Evolutionary conservation across 2,329 filamentous ascomycete species (phyloP), one percentile per base, ranked within the genome.

Genomic region (Sporothrix brunneoviolacea): DNA sequence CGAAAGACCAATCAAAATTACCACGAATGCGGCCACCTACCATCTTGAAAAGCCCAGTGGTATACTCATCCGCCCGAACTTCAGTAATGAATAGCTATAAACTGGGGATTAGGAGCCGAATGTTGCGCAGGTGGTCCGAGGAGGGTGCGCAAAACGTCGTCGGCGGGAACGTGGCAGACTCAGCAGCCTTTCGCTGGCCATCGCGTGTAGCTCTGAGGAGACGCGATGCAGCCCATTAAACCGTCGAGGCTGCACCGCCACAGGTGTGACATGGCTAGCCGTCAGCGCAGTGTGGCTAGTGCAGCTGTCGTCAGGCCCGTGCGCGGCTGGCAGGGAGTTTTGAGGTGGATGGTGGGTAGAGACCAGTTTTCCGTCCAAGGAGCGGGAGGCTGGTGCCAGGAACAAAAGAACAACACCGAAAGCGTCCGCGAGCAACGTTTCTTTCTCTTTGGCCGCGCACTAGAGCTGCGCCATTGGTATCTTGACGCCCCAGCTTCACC

Each of bases 211-310:
- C 24, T 43, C 15, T 9, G 6, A 22, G 41, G 36, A 50, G 51
- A 53, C 51, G 51, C 51, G 51, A 49, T 52, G 45, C 45, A 9
- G 19, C 35, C 51, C 46, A 53, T 53, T 43, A 40, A 40, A 18
- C 18, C 19, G 22, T 21, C 18, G 42, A 32, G 8, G 24, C 10
- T 49, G 51, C 51, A 53, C 51, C 40, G 50, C 51, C 51, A 53
- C 50, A 27, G 8, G 12, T 41, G 28, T 28, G 33, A 40, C 30
- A 30, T 38, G 42, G 40, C 46, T 48, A 19, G 40, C 4, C 3
- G 3, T n/a, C n/a, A n/a, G n/a, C n/a, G n/a, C n/a, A 13, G 27
- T 48, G 44, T 51, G 50, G 49, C 49, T 51, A 43, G 32, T 51
- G 45, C n/a, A n/a, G n/a, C 32, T 13, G 32, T 35, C n/a, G 24